Evolutionary conservation across 2,329 filamentous ascomycete genomes (phyloP), one percentile per base, ranked within the genome.

Genomic region (Metarhizium humberi): DNA sequence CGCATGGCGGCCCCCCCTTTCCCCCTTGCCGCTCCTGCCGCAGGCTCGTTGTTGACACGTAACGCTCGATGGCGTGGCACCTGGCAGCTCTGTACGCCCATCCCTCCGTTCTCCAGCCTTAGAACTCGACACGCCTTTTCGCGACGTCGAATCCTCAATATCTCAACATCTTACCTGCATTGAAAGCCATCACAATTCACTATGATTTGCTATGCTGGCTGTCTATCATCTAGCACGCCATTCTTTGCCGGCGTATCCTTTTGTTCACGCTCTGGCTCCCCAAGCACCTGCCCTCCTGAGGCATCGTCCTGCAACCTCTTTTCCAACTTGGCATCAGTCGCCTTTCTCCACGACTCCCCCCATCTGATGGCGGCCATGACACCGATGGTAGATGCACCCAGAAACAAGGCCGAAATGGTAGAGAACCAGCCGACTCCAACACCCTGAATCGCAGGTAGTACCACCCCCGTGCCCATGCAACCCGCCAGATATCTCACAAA

Each of bases 381-480:
- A 30, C 69, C 71, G 18, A 68, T 46, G 3, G 72, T 64, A 32
- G 72, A 69, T n/a, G 62, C 55, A 16, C 73, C 60, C 54, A 77
- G 57, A 51, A 75, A 69, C 5, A 64, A 58, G 4, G 66, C 64
- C 11, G 71, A 73, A 56, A 91, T 85, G 1, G 88, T 91, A 49
- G 79, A 85, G 66, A 91, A 92, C 87, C 88, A 92, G 0, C 89
- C 90, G 0, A 92, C 84, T 3, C 90, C 89, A 54, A 94, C 86
- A 34, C 69, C 73, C 57, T 90, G 75, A n/a, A 91, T 78, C 1
- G 85, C 86, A 0, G 90, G 90, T 55, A 94, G 73, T 54, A 88
- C 88, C 2, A 83, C 80, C 0, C 86, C 88, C 3, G 84, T 87
- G 0, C 82, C 87, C 4, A 81, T 70, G 11, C 87, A 88, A 1